These are phyloP conservation scores for Aureobasidium sp. DNA, from an alignment of 2,329 filamentous ascomycete species.

Conservation along the genomic window DNA sequence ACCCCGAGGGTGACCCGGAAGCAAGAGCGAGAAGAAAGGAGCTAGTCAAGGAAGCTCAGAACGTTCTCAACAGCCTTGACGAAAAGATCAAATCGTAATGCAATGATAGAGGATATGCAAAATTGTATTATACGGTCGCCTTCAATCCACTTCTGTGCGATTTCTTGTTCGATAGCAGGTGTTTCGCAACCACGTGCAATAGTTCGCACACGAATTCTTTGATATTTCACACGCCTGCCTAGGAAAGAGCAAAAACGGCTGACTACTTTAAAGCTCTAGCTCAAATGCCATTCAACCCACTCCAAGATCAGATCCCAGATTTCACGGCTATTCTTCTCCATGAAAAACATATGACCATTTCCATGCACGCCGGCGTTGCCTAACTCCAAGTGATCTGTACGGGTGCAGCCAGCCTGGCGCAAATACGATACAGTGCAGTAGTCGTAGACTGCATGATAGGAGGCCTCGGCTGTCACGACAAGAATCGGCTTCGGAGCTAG, in stretches of 20 bases:
- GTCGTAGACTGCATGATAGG: slow-evolving; percentile 50
- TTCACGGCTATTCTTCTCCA: slow-evolving; percentile 46
- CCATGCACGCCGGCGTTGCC: slow-evolving; percentile 41
- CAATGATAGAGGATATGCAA: not conserved
- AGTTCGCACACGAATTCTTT: too few relatives aligned
- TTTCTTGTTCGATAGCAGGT: not conserved
- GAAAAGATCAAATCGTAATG: slow-evolving; percentile 24
- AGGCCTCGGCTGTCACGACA: slow-evolving; percentile 47
- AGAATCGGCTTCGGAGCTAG: slow-evolving; percentile 43
- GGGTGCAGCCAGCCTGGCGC: slow-evolving; percentile 43
- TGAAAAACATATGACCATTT: slow-evolving; percentile 51
- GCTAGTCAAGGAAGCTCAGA: slow-evolving; percentile 65
- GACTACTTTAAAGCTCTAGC: not conserved
- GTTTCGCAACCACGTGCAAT: too few relatives aligned
- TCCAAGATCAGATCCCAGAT: slow-evolving; percentile 35
- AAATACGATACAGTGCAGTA: slow-evolving; percentile 49
- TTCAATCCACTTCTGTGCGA: not conserved
- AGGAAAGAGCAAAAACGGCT: not conserved
- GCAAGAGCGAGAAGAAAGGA: slow-evolving; percentile 62
- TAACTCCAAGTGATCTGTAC: slow-evolving; percentile 40
- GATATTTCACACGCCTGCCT: too few relatives aligned
- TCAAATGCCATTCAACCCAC: slow-evolving; percentile 26
- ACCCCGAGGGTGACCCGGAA: slow-evolving; percentile 62
- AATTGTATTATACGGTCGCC: not conserved
- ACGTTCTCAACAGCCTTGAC: slow-evolving; percentile 59